A percentile compares a stretch with the other conserved stretches of the same genome.
These are phyloP conservation scores for Microsporum audouinii DNA, from an alignment of 2,329 filamentous ascomycete genomes.

Conservation along the genomic window DNA sequence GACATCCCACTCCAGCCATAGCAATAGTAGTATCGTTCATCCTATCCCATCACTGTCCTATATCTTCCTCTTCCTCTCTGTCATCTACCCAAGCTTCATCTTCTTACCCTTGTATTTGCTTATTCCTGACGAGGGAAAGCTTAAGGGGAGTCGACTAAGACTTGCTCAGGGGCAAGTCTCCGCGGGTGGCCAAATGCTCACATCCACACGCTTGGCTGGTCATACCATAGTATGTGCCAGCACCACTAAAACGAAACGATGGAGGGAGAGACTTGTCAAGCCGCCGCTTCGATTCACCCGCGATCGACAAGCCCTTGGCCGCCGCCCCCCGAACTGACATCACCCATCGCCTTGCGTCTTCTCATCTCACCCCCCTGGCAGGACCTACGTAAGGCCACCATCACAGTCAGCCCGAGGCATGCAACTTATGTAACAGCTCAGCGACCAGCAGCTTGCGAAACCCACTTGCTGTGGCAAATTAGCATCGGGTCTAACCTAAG, in stretches of 20 bases:
- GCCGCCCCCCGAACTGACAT: neutral
- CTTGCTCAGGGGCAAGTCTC: neutral
- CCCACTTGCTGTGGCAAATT: conserved; percentile 1
- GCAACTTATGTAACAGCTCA: neutral
- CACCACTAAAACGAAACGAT: neutral
- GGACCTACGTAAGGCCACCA: neutral
- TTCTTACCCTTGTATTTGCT: too few relatives aligned
- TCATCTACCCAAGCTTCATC: too few relatives aligned
- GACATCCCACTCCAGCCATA: too few relatives aligned
- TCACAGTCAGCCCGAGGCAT: neutral
- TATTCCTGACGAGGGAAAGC: too few relatives aligned
- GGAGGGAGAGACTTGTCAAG: neutral
- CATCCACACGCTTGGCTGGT: too few relatives aligned
- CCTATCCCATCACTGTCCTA: too few relatives aligned
- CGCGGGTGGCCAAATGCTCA: neutral
- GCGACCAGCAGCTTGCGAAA: neutral
- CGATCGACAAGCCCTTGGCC: conserved; percentile 2
- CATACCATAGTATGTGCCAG: neutral
- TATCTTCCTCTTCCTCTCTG: too few relatives aligned
- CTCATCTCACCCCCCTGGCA: neutral
- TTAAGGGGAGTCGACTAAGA: too few relatives aligned
- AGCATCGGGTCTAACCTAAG: neutral
- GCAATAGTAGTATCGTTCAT: too few relatives aligned
- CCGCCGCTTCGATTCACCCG: neutral
- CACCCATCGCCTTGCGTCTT: neutral